Evolutionary conservation across 2,329 filamentous ascomycete species (phyloP).

Genomic region (Pleomassaria siparia): DNA sequence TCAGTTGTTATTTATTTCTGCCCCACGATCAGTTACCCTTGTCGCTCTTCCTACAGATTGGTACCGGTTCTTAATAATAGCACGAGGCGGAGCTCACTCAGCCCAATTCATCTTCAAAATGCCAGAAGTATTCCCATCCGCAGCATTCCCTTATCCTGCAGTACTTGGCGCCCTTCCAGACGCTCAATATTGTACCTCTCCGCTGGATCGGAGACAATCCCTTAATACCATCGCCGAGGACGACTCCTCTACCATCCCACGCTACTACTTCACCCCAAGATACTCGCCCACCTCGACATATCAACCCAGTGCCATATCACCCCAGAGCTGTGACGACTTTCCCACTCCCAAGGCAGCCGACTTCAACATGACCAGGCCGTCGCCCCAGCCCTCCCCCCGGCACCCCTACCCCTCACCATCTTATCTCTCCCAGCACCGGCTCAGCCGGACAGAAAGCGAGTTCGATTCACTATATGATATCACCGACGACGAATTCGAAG

Average conservation of each 20-base stretch:
- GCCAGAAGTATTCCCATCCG: slow-evolving; percentile 50
- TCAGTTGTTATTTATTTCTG: slow-evolving; percentile 21
- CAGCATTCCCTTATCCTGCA: slow-evolving; percentile 49
- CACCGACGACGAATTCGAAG: slow-evolving; percentile 69
- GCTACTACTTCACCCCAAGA: slow-evolving; percentile 43
- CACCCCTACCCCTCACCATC: slow-evolving; percentile 52
- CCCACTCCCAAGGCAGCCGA: slow-evolving; percentile 70
- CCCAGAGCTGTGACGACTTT: slow-evolving; percentile 60
- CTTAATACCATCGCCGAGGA: slow-evolving; percentile 68
- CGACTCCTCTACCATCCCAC: slow-evolving; percentile 31
- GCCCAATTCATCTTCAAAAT: slow-evolving; percentile 44
- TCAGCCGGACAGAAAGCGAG: slow-evolving; percentile 68
- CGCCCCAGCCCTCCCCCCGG: slow-evolving; percentile 56
- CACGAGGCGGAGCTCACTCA: slow-evolving; percentile 41
- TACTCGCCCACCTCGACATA: slow-evolving; percentile 35
- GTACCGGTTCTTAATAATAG: slow-evolving; percentile 40
- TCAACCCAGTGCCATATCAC: slow-evolving; percentile 41
- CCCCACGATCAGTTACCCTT: slow-evolving; percentile 18
- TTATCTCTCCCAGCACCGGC: slow-evolving; percentile 61
- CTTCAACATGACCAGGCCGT: slow-evolving; percentile 51
- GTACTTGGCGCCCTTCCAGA: slow-evolving; percentile 27
- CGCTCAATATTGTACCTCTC: slow-evolving; percentile 40
- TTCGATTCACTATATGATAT: slow-evolving; percentile 89
- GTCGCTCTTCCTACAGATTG: slow-evolving; percentile 27
- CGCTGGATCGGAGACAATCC: slow-evolving; percentile 59